phyloP scores from a whole-genome alignment of 345 rosid genomes.

The Punica granatum region DNA sequence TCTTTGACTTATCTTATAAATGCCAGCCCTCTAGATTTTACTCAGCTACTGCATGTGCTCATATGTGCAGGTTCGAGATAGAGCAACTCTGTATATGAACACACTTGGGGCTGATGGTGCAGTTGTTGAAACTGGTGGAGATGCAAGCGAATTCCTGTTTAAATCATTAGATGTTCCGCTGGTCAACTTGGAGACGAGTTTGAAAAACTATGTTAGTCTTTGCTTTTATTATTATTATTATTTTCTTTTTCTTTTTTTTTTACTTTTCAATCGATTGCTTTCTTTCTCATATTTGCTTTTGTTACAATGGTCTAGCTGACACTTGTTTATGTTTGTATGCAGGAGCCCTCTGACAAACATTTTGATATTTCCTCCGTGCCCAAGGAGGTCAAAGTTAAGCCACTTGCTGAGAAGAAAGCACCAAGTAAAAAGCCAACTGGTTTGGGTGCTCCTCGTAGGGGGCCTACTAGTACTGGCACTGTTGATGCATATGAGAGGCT shows the following conservation, averaged over 20 bases:
- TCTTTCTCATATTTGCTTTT: constrained; percentile 11
- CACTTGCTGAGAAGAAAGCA: constrained; percentile 89
- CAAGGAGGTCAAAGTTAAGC: constrained; percentile 76
- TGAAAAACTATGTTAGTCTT: constrained; percentile 76
- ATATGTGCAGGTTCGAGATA: constrained; percentile 75
- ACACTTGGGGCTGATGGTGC: constrained; percentile 65
- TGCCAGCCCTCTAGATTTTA: not conserved
- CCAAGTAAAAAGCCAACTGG: constrained; percentile 84
- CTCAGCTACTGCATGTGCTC: not conserved
- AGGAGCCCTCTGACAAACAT: constrained; percentile 82
- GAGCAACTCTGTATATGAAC: constrained; percentile 88
- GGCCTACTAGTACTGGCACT: constrained; percentile 46
- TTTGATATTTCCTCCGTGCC: constrained; percentile 84
- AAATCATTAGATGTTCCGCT: constrained; percentile 80
- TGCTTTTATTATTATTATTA: not conserved
- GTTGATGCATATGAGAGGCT: constrained; percentile 76
- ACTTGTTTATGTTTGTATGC: not conserved
- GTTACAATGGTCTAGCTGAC: constrained; percentile 8
- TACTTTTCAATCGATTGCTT: too few species aligned
- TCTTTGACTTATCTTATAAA: not conserved
- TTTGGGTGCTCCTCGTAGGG: constrained; percentile 63
- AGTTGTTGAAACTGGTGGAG: constrained; percentile 53
- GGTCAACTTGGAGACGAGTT: constrained; percentile 78
- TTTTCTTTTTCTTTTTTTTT: not conserved
- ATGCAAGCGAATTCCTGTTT: constrained; percentile 65